Evolutionary conservation across 2,329 filamentous ascomycete genomes (phyloP), one percentile per base, ranked within the genome.

Genomic region (Claviceps pusilla): DNA sequence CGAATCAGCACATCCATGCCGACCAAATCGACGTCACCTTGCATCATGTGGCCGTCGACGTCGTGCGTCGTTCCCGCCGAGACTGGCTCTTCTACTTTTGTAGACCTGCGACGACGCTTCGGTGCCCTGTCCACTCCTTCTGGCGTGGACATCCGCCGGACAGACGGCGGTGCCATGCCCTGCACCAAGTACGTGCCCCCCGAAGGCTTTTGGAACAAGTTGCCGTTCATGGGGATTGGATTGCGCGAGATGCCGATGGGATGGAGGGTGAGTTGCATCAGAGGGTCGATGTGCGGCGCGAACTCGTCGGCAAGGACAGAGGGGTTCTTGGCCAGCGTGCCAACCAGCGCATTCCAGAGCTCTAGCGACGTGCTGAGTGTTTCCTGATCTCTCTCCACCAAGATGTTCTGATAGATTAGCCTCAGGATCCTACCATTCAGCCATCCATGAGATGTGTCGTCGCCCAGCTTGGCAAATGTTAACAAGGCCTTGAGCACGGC

Each of bases 1-100:
- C 91, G 83, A 51, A 97, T 82, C 68, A 98, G 80, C 7, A 84
- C 84, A 57, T 98, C 93, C 62, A 86, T 80, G 37, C 93, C 90
- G 31, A 98, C 90, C 46, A 98, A 76, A 64, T 98, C 94, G 49
- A 97, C 84, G 63, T 98, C 94, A 52, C 94, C 93, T 65, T 91
- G 87, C 74, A 98, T 89, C 85, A 98, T 96, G 61, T 95, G 90
- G 10, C 90, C 93, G 66, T 98, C 93, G 19, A 98, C 89, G 67
- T 98, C 95, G 68, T 98, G 93, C 1, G 86, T 80, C n/a, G 86
- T 73, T n/a, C 73, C 78, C 4, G 78, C 71, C 1, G 79, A 71
- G 1, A 78, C 72, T 9, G 77, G 70, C 33, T 90, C 85, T 54
- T 93, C 87, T 24, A 79, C 71, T 72, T 94, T 95, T n/a, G 87